Conservation (phyloP, 176 grass and related monocot genomes). For the Triticum monococcum region DNA sequence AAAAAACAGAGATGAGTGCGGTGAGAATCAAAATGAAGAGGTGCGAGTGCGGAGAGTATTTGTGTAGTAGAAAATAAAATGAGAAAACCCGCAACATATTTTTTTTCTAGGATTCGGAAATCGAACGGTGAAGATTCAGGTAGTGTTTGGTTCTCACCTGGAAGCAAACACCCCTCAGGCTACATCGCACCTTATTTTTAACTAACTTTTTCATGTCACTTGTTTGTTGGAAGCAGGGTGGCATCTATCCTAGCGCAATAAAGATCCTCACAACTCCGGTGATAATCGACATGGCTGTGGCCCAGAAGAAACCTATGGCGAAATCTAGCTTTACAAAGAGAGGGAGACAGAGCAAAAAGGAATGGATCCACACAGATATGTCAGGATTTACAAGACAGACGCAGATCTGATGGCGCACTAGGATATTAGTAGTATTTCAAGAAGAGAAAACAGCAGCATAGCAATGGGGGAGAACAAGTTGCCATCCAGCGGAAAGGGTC, state of each 20-base stretch:
- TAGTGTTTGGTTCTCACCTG: too few species aligned
- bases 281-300: constrained; percentile 14
- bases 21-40: not conserved
- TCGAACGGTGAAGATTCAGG: not conserved
- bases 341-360: constrained; percentile 27
- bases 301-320: constrained; percentile 43
- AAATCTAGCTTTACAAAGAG: constrained; percentile 17
- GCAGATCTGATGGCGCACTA: constrained; percentile 39
- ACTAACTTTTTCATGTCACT: not conserved
- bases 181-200: not conserved
- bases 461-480: not conserved
- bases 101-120: not conserved
- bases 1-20: not conserved
- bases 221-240: not conserved
- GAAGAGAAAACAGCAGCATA: not conserved
- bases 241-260: not conserved
- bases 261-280: not conserved
- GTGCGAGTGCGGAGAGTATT: too few species aligned
- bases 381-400: constrained; percentile 41
- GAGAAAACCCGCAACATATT: too few species aligned
- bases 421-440: not conserved
- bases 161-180: too few species aligned
- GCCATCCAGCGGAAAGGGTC: not conserved
- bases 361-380: constrained; percentile 29
- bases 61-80: too few species aligned